phyloP scores from a whole-genome alignment of 1,284 basidiomycete genomes.

The Microbotryum saponariae region DNA sequence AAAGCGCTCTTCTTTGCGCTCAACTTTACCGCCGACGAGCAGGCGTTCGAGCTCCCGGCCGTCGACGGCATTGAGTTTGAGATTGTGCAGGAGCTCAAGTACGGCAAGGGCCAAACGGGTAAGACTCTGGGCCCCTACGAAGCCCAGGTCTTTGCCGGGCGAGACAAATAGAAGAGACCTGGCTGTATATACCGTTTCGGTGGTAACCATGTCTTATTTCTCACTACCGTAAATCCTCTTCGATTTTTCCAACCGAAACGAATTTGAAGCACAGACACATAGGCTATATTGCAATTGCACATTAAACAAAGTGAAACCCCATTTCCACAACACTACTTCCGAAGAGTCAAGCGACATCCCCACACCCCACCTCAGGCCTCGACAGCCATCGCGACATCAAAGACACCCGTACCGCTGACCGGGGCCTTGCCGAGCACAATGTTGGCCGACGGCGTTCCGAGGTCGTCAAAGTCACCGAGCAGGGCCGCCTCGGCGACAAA shows the following conservation, averaged over 20 bases:
- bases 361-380: slow-evolving; percentile 9
- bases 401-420: slow-evolving; percentile 76
- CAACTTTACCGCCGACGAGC: slow-evolving; percentile 48
- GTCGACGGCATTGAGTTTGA: no score
- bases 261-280: no score
- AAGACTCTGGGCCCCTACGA: not conserved
- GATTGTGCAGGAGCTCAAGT: not conserved
- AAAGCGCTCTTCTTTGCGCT: slow-evolving; percentile 46
- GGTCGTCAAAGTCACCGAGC: slow-evolving; percentile 87
- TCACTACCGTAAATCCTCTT: no score
- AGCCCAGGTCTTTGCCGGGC: not conserved
- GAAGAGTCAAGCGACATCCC: no score
- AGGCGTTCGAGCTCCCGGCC: slow-evolving; percentile 12
- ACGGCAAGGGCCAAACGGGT: not conserved
- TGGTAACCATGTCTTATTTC: no score
- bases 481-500: slow-evolving; percentile 92
- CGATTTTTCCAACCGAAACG: no score
- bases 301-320: no score
- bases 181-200: no score
- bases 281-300: no score
- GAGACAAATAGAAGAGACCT: no score
- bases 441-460: slow-evolving; percentile 70
- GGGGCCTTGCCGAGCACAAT: slow-evolving; percentile 73
- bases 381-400: slow-evolving; percentile 49
- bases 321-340: no score